These are phyloP conservation scores for Pseudogymnoascus sp. DNA, from an alignment of 2,329 filamentous ascomycete genomes.

Conservation along the genomic window DNA sequence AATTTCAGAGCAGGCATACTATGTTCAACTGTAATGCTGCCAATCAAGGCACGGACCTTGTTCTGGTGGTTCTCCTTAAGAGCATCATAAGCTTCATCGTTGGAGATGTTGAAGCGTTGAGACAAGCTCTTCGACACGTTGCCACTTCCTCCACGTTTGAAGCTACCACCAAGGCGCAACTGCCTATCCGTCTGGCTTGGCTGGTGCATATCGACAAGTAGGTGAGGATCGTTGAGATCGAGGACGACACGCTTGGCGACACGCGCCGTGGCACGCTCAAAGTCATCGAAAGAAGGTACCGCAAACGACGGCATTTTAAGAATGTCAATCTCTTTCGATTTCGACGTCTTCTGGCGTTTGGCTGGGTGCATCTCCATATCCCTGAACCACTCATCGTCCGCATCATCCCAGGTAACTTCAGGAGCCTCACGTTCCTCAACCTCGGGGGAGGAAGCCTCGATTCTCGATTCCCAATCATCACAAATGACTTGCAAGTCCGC, in stretches of 20 bases:
- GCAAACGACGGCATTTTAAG: slow-evolving; percentile 52
- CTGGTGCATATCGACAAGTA: slow-evolving; percentile 74
- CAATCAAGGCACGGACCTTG: slow-evolving; percentile 88
- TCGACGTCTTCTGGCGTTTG: slow-evolving; percentile 59
- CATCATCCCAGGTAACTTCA: slow-evolving; percentile 29
- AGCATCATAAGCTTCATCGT: slow-evolving; percentile 90
- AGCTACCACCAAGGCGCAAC: slow-evolving; percentile 38
- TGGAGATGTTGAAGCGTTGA: slow-evolving; percentile 88
- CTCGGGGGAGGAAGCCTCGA: slow-evolving; percentile 28
- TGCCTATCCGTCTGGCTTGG: slow-evolving; percentile 56
- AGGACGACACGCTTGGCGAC: slow-evolving; percentile 73
- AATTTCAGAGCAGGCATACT: slow-evolving; percentile 84
- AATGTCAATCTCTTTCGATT: slow-evolving; percentile 45
- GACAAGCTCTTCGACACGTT: slow-evolving; percentile 66
- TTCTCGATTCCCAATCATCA: slow-evolving; percentile 71
- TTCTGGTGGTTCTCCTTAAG: slow-evolving; percentile 95
- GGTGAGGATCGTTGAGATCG: slow-evolving; percentile 79
- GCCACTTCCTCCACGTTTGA: slow-evolving; percentile 60
- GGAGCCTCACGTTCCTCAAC: slow-evolving; percentile 26
- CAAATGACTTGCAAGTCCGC: slow-evolving; percentile 80
- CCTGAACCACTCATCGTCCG: slow-evolving; percentile 56
- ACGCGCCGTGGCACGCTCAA: slow-evolving; percentile 63
- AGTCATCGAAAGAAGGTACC: slow-evolving; percentile 72
- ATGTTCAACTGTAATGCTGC: slow-evolving; percentile 89
- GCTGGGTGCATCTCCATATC: slow-evolving; percentile 45